Evolutionary conservation across 2,329 filamentous ascomycete species (phyloP).

Genomic region (Cladophialophora exuberans): DNA sequence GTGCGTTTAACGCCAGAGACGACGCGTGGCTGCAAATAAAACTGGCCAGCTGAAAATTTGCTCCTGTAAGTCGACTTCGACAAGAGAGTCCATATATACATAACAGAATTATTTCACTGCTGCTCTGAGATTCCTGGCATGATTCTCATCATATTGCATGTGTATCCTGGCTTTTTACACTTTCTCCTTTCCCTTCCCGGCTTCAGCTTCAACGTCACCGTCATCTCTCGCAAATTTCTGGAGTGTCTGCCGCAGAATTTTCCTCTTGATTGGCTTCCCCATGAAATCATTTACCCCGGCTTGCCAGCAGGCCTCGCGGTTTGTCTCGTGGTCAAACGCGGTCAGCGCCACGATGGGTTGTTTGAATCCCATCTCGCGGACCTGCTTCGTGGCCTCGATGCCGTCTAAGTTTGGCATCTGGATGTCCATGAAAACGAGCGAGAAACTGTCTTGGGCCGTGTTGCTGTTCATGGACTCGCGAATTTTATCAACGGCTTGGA

Average conservation of each 20-base stretch:
- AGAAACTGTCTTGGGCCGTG: no score
- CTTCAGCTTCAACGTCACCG: no score
- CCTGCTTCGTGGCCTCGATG: constrained; percentile 51
- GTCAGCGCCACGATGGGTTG: constrained; percentile 88
- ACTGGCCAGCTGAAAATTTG: not conserved
- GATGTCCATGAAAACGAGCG: constrained; percentile 90
- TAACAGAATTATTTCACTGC: no score
- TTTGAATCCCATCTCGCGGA: constrained; percentile 73
- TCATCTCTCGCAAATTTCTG: no score
- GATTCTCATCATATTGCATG: no score
- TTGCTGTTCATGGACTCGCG: no score
- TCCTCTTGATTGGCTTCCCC: constrained; percentile 73
- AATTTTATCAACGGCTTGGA: constrained; percentile 89
- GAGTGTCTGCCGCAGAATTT: no score
- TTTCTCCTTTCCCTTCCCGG: no score
- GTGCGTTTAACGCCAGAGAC: not conserved
- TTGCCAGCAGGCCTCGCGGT: constrained; percentile 80
- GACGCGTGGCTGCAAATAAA: constrained; percentile 5
- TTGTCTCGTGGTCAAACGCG: constrained; percentile 86
- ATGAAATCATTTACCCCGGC: constrained; percentile 92
- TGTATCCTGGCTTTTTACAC: no score
- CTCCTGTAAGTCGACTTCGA: no score
- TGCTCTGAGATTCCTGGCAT: no score
- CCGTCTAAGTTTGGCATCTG: constrained; percentile 54
- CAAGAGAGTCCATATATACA: no score